A percentile compares a stretch with the other conserved stretches of the same genome.
phyloP scores from a whole-genome alignment of 2,329 filamentous ascomycete genomes.

The Fusarium newnesense region DNA sequence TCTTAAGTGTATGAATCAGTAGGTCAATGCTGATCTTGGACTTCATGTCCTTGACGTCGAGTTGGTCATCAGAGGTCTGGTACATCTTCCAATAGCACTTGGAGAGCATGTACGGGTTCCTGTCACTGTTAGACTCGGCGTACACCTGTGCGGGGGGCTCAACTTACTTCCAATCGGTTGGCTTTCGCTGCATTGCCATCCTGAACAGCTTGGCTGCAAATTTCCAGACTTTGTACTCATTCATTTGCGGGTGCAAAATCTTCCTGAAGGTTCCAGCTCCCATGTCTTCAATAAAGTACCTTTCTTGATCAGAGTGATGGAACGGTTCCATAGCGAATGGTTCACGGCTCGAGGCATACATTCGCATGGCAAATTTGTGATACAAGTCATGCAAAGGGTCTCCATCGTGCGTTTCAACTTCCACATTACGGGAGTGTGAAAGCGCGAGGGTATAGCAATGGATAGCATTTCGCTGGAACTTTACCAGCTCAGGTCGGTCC shows the following conservation, averaged over 20 bases:
- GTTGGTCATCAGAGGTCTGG: conserved; percentile 56
- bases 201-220: conserved; percentile 66
- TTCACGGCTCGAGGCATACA: conserved; percentile 71
- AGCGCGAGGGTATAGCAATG: conserved; percentile 78
- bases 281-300: conserved; percentile 65
- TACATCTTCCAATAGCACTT: conserved; percentile 75
- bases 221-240: conserved; percentile 70
- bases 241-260: conserved; percentile 66
- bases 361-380: conserved; percentile 68
- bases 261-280: conserved; percentile 63
- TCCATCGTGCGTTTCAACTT: conserved; percentile 57
- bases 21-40: conserved; percentile 48
- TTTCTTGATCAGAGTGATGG: conserved; percentile 64
- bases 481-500: conserved; percentile 77
- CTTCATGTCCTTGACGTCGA: conserved; percentile 56
- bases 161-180: conserved; percentile 67
- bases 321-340: conserved; percentile 73
- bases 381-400: conserved; percentile 69
- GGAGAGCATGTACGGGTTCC: conserved; percentile 68
- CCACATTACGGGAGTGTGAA: conserved; percentile 62
- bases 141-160: background rate
- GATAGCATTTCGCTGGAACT: conserved; percentile 81
- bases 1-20: conserved; percentile 62
- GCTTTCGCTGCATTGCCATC: conserved; percentile 64
- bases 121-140: conserved; percentile 45